Evolutionary conservation across 768 basidiomycete species (phyloP).

Genomic region (Harrya chromipes): DNA sequence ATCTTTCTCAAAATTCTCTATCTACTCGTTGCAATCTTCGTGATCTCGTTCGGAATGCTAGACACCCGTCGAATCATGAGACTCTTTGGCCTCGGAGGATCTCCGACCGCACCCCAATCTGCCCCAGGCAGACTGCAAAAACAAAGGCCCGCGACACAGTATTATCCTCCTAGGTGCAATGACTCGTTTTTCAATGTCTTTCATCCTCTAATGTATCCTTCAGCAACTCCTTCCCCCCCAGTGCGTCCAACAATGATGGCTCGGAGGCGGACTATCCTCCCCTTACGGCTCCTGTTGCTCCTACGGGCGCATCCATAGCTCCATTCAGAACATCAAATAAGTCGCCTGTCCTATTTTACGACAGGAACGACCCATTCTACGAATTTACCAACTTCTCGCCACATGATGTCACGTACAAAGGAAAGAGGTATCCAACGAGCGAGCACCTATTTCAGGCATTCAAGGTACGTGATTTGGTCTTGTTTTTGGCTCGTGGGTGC

Average conservation of each 20-base stretch:
- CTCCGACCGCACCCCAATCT: conserved; percentile 24
- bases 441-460: conserved; percentile 78
- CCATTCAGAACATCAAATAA: conserved; percentile 28
- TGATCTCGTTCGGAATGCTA: conserved; percentile 30
- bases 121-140: conserved; percentile 14
- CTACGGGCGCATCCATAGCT: conserved; percentile 27
- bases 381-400: conserved; percentile 75
- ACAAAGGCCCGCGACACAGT: conserved; percentile 25
- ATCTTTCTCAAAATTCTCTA: conserved; percentile 27
- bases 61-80: conserved; percentile 33
- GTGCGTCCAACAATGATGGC: conserved; percentile 5
- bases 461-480: conserved; percentile 41
- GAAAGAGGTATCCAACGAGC: conserved; percentile 68
- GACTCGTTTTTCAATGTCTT: neutral
- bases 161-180: conserved; percentile 19
- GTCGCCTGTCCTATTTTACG: conserved; percentile 55
- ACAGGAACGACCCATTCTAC: conserved; percentile 61
- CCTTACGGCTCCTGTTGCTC: conserved; percentile 30
- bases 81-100: conserved; percentile 29
- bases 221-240: conserved; percentile 11
- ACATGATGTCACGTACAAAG: conserved; percentile 59
- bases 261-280: conserved; percentile 28
- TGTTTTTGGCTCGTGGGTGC: neutral
- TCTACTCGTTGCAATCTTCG: conserved; percentile 17
- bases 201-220: neutral